Percentiles rank a stretch among this genome's conserved stretches.
phyloP scores from a whole-genome alignment of 768 basidiomycete species.

The Mycena pura region DNA sequence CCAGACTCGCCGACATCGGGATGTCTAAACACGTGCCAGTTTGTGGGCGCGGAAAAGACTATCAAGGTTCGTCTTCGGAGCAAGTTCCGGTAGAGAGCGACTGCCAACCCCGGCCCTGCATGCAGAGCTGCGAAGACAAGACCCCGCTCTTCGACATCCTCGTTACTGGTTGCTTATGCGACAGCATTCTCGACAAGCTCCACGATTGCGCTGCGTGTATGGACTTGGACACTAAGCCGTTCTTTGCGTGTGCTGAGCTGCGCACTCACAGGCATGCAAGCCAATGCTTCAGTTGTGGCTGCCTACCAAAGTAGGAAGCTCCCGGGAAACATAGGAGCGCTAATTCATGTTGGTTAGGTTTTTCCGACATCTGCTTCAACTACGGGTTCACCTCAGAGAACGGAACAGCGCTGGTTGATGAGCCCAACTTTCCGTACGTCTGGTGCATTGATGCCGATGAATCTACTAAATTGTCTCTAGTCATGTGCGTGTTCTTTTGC shows the following conservation, averaged over 20 bases:
- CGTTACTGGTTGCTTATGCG: background rate
- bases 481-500: background rate
- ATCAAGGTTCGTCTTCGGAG: background rate
- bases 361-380: background rate
- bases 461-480: background rate
- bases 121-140: background rate
- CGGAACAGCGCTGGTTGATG: background rate
- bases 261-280: background rate
- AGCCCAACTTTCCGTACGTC: background rate
- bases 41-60: background rate
- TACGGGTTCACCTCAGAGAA: background rate
- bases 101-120: background rate
- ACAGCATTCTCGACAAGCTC: background rate
- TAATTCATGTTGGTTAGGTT: background rate
- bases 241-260: background rate
- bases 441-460: background rate
- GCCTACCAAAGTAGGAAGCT: background rate
- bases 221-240: background rate
- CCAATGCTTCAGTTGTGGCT: background rate
- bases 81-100: background rate
- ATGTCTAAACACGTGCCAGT: background rate
- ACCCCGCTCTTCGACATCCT: background rate
- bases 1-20: background rate
- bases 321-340: background rate
- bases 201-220: background rate